A percentile compares a stretch with the other conserved stretches of the same genome.
These are phyloP conservation scores for Trametes punicea DNA, from an alignment of 768 basidiomycete genomes.

Conservation along the genomic window DNA sequence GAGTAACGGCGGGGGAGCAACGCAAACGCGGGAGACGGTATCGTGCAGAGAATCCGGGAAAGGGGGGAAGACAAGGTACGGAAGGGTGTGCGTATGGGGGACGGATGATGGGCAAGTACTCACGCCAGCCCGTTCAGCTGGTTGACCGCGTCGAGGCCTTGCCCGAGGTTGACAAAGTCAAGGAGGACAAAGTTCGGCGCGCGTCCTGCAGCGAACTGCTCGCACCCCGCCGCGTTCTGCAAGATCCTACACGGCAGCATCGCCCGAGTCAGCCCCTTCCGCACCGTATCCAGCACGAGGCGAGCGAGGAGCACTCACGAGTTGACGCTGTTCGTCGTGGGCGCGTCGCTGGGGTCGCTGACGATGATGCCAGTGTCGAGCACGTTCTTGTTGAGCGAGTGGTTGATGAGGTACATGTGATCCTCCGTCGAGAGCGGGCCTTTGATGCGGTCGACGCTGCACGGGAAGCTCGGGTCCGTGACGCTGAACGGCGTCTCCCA, in stretches of 20 bases:
- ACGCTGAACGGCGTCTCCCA: slow-evolving; percentile 58
- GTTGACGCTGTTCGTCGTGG: slow-evolving; percentile 30
- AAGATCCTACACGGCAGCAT: slow-evolving; percentile 36
- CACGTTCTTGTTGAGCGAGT: slow-evolving; percentile 47
- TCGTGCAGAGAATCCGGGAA: no score
- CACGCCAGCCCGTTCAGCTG: slow-evolving; percentile 40
- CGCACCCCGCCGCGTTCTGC: slow-evolving; percentile 43
- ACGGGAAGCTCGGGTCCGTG: slow-evolving; percentile 50
- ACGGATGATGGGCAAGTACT: not conserved
- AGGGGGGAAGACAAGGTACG: no score
- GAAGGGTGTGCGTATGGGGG: no score
- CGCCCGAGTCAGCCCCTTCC: slow-evolving; percentile 32
- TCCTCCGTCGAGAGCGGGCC: slow-evolving; percentile 47
- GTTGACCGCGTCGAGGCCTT: slow-evolving; percentile 42
- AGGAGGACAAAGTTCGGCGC: slow-evolving; percentile 52
- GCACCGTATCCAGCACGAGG: not conserved
- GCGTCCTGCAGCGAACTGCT: slow-evolving; percentile 40
- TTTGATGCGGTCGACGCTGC: slow-evolving; percentile 47
- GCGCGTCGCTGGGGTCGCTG: slow-evolving; percentile 27
- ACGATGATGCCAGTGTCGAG: slow-evolving; percentile 28
- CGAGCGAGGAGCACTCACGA: slow-evolving; percentile 24
- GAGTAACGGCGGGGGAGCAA: not conserved
- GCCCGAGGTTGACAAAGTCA: slow-evolving; percentile 49
- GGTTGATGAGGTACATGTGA: slow-evolving; percentile 60
- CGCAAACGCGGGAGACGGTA: not conserved